Evolutionary conservation across 1,139 yeast species (phyloP).

Genomic region (Blastobotrys capitulatus): DNA sequence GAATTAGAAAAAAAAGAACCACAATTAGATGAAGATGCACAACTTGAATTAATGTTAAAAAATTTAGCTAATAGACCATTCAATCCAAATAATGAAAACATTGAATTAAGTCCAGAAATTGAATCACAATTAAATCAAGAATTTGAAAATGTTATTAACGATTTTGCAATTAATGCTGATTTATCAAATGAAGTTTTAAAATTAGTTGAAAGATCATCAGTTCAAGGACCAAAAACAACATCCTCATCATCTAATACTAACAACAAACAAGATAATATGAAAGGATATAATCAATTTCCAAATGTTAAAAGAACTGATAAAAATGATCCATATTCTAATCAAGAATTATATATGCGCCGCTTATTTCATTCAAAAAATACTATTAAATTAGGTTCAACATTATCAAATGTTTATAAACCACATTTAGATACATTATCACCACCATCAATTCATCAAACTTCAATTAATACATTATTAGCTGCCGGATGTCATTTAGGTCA

Average conservation of each 20-base stretch:
- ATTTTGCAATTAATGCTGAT: conserved; percentile 29
- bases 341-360: conserved; percentile 73
- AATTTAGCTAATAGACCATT: neutral
- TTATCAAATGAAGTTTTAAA: conserved; percentile 20
- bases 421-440: conserved; percentile 62
- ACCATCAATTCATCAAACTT: conserved; percentile 47
- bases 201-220: conserved; percentile 16
- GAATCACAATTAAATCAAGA: conserved; percentile 27
- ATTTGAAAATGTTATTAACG: conserved; percentile 27
- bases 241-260: neutral
- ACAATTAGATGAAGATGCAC: neutral
- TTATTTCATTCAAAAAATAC: conserved; percentile 48
- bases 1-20: neutral
- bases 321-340: conserved; percentile 56
- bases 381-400: conserved; percentile 58
- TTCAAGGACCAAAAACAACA: conserved; percentile 11
- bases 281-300: conserved; percentile 33
- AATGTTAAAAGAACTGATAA: conserved; percentile 33
- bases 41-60: neutral
- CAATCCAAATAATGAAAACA: neutral
- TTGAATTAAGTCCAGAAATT: conserved; percentile 24
- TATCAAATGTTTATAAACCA: conserved; percentile 62
- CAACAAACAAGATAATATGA: conserved; percentile 24
- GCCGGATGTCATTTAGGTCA: conserved; percentile 97
- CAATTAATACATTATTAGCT: conserved; percentile 69